Evolutionary conservation across 2,329 filamentous ascomycete genomes (phyloP).

Genomic region (Paraphoma chrysanthemicola): DNA sequence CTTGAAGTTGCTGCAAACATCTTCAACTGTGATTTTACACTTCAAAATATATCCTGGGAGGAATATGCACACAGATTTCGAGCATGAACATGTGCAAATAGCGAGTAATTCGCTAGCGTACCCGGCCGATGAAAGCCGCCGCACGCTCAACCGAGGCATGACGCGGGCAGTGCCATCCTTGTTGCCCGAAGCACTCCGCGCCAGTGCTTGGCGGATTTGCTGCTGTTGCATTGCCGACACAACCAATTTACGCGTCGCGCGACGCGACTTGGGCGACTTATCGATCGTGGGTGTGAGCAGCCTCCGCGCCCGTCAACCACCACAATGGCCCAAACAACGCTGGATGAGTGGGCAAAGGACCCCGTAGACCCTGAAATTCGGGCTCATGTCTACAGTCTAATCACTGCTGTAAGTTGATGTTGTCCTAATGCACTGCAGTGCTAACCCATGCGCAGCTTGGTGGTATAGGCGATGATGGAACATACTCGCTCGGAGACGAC

Average conservation of each 20-base stretch:
- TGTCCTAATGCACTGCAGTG: neutral
- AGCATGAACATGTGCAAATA: neutral
- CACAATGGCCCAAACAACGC: slow-evolving; percentile 46
- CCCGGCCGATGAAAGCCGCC: slow-evolving; percentile 35
- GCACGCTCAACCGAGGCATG: slow-evolving; percentile 25
- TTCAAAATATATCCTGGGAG: neutral
- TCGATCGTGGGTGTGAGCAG: neutral
- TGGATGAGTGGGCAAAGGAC: slow-evolving; percentile 54
- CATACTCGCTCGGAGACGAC: slow-evolving; percentile 91
- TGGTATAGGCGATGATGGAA: slow-evolving; percentile 80
- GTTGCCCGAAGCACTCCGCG: neutral
- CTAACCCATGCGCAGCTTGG: slow-evolving; percentile 70
- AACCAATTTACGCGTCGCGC: slow-evolving; percentile 41
- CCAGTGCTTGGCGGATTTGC: slow-evolving; percentile 31
- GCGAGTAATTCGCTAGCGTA: neutral
- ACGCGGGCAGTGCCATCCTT: neutral
- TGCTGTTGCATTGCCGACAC: slow-evolving; percentile 19
- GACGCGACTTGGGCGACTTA: slow-evolving; percentile 4
- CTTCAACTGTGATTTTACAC: neutral
- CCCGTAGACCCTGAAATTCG: slow-evolving; percentile 87
- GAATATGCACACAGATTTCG: neutral
- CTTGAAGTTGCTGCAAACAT: slow-evolving; percentile 46
- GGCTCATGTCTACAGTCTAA: slow-evolving; percentile 90
- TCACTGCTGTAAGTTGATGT: slow-evolving; percentile 76
- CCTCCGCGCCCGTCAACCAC: slow-evolving; percentile 29